phyloP scores from a whole-genome alignment of 345 rosid genomes.

The Salix caprea region DNA sequence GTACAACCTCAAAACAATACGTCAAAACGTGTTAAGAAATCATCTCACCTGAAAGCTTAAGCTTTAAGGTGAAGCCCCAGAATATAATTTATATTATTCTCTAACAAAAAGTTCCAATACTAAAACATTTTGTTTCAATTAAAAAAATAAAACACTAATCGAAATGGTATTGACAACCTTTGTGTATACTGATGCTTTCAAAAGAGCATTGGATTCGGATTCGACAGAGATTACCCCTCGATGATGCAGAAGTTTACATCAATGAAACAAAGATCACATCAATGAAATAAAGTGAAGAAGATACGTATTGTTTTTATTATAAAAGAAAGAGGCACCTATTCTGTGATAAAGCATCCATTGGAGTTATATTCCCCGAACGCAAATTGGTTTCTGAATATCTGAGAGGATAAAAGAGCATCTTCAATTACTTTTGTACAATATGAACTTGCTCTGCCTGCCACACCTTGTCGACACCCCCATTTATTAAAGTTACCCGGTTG shows the following conservation, averaged over 20 bases:
- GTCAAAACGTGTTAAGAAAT: too few relatives aligned
- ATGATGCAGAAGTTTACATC: background rate
- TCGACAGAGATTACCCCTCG: background rate
- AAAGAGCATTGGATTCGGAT: background rate
- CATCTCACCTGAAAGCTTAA: too few relatives aligned
- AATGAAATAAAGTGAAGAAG: background rate
- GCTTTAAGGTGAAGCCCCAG: too few relatives aligned
- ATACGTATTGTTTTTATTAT: background rate
- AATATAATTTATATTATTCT: too few relatives aligned
- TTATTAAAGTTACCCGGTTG: too few relatives aligned
- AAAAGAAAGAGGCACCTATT: background rate
- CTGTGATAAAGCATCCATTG: background rate
- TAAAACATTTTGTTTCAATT: too few relatives aligned
- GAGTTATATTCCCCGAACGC: background rate
- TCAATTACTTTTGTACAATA: background rate
- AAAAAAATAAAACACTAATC: too few relatives aligned
- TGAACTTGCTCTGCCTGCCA: background rate
- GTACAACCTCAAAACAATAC: too few relatives aligned
- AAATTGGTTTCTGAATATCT: background rate
- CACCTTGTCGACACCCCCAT: background rate
- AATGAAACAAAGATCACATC: background rate
- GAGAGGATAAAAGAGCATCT: background rate
- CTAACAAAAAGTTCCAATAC: too few relatives aligned
- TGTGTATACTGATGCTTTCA: background rate
- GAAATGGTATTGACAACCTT: too few relatives aligned